Evolutionary conservation across 2,329 filamentous ascomycete species (phyloP), one percentile per base, ranked within the genome.

Genomic region (Xylaria sp.): DNA sequence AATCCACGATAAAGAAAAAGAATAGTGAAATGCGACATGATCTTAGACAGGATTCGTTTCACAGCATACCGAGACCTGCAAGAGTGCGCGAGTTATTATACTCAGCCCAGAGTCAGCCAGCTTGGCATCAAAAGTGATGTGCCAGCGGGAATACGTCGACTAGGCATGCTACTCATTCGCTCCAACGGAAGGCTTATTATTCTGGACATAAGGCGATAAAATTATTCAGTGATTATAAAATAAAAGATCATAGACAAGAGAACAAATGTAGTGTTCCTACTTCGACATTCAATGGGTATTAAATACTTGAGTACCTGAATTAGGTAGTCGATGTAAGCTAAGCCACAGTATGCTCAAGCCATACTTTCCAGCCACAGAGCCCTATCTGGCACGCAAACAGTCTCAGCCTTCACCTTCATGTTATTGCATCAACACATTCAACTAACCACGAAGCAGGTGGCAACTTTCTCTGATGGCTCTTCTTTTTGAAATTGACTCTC

Each of bases 401-500:
- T 31, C 48, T 31, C 13, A 51, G 4, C 48, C 46, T 26, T 40
- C 38, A 10, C 3, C 46, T n/a, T 26, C 4, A 44, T 44, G 13
- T 28, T 2, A 26, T 49, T 48, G 44, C 49, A 20, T 20, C 51
- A 56, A 38, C n/a, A 38, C 11, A 17, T 23, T 23, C 31, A 38
- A 13, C n/a, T 36, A 23, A 33, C 40, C 54, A 57, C 51, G 42
- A 20, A 17, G 49, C 23, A 26, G 26, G 11, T n/a, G 26, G 56
- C 46, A 40, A 59, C 49, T 66, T n/a, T 11, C 36, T 20, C 73
- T 46, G 23, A 77, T 78, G 76, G 49, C 69, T 59, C 70, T 69
- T 7, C 56, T 73, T 28, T 58, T 71, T 23, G 65, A 65, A 20
- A 49, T 44, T 58, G 42, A 51, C 15, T 51, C 48, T 2, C 77